phyloP scores from a whole-genome alignment of 257 asterid species.

The Solanum sparsipilum region DNA sequence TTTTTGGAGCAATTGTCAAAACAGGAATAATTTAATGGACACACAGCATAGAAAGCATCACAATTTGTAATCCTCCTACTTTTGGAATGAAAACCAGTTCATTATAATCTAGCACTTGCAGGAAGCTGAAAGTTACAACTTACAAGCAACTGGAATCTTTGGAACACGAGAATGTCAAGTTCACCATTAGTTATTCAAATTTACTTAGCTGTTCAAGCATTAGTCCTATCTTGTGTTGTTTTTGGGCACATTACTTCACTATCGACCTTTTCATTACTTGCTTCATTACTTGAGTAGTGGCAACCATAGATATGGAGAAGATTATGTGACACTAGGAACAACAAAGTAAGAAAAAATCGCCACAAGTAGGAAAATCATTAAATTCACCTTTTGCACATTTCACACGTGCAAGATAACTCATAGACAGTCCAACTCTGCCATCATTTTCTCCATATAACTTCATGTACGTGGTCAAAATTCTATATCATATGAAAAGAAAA shows the following conservation, averaged over 20 bases:
- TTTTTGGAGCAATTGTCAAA: not conserved
- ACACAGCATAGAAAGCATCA: not conserved
- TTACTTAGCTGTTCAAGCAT: not conserved
- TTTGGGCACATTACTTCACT: not conserved
- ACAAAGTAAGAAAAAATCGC: not conserved
- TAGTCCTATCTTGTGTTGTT: not conserved
- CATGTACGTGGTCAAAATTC: constrained; percentile 46
- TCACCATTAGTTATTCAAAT: not conserved
- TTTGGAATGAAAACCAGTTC: not conserved
- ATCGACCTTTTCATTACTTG: not conserved
- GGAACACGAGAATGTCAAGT: not conserved
- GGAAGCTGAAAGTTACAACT: not conserved
- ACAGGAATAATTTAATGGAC: not conserved
- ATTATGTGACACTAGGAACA: not conserved
- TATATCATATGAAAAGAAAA: constrained; percentile 15
- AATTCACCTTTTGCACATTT: constrained; percentile 79
- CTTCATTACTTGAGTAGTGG: not conserved
- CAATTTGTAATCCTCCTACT: not conserved
- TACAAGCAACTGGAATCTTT: not conserved
- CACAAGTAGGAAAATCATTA: not conserved
- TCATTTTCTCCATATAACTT: constrained; percentile 66
- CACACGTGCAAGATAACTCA: constrained; percentile 80
- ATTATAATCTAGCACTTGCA: not conserved
- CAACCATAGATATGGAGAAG: not conserved
- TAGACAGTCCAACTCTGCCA: constrained; percentile 74